Evolutionary conservation across 2,329 filamentous ascomycete genomes (phyloP).

Genomic region (Simplicillium aogashimaense): DNA sequence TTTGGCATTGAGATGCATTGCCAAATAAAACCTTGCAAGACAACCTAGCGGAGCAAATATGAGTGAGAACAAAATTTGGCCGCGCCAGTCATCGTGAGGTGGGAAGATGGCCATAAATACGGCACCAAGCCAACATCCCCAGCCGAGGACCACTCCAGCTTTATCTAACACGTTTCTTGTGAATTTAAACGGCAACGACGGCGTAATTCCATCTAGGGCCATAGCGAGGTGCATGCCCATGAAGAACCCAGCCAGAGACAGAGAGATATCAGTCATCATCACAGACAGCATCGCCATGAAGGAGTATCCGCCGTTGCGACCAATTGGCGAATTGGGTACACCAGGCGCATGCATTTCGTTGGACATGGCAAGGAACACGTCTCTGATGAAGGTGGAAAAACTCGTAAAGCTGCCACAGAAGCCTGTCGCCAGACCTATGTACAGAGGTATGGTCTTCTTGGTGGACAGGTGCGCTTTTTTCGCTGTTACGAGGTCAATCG

Average conservation of each 20-base stretch:
- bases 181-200: slow-evolving; percentile 47
- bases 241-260: slow-evolving; percentile 61
- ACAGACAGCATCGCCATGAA: slow-evolving; percentile 74
- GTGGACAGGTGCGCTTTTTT: slow-evolving; percentile 49
- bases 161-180: slow-evolving; percentile 55
- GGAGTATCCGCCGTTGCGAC: slow-evolving; percentile 64
- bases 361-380: slow-evolving; percentile 68
- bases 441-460: slow-evolving; percentile 83
- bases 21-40: slow-evolving; percentile 63
- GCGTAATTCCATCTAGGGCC: slow-evolving; percentile 45
- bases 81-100: slow-evolving; percentile 66
- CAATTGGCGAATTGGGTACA: slow-evolving; percentile 22
- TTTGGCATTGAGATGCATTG: slow-evolving; percentile 59
- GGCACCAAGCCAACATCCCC: slow-evolving; percentile 69
- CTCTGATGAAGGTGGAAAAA: slow-evolving; percentile 78
- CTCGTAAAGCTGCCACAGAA: slow-evolving; percentile 88
- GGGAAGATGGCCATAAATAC: slow-evolving; percentile 63
- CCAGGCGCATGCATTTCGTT: slow-evolving; percentile 51
- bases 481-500: slow-evolving; percentile 29
- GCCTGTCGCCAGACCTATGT: slow-evolving; percentile 76
- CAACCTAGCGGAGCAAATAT: slow-evolving; percentile 79
- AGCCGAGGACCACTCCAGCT: slow-evolving; percentile 52
- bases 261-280: slow-evolving; percentile 58
- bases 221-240: slow-evolving; percentile 68
- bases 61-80: slow-evolving; percentile 62